These are phyloP conservation scores for Glutinoglossum americanum DNA, from an alignment of 495 filamentous ascomycete species.

Conservation along the genomic window DNA sequence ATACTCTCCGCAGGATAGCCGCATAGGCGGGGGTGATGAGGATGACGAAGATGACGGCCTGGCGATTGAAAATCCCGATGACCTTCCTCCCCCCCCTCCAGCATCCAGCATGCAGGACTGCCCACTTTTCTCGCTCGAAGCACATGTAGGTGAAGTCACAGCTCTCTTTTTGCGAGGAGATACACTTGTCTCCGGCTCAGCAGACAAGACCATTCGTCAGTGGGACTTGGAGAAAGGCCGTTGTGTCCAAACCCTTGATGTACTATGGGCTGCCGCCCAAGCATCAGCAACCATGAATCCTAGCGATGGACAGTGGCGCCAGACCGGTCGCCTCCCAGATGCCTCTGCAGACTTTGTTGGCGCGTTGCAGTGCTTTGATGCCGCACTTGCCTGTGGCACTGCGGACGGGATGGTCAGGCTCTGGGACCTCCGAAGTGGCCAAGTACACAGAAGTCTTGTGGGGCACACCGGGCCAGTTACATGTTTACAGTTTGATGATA, in stretches of 20 bases:
- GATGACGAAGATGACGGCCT: conserved; percentile 37
- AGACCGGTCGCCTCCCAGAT: conserved; percentile 35
- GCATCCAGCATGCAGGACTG: conserved; percentile 69
- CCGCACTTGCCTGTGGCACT: conserved; percentile 90
- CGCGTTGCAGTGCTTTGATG: conserved; percentile 88
- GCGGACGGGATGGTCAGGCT: conserved; percentile 94
- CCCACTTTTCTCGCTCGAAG: conserved; percentile 62
- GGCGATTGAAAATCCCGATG: conserved; percentile 30
- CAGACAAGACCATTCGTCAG: conserved; percentile 90
- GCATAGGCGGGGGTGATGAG: conserved; percentile 40
- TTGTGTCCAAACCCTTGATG: conserved; percentile 92
- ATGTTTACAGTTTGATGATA: conserved; percentile 87
- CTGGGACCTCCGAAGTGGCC: conserved; percentile 91
- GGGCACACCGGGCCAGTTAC: conserved; percentile 94
- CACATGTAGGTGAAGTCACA: conserved; percentile 87
- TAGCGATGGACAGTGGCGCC: conserved; percentile 28
- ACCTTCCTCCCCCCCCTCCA: conserved; percentile 31
- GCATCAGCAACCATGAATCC: conserved; percentile 43
- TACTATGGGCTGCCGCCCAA: conserved; percentile 96
- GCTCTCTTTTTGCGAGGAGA: conserved; percentile 76
- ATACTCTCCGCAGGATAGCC: conserved; percentile 35
- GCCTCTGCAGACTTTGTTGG: conserved; percentile 81
- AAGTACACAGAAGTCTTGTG: conserved; percentile 88
- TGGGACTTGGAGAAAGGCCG: conserved; percentile 94
- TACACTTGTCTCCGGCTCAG: conserved; percentile 81